Evolutionary conservation across 1,284 basidiomycete genomes (phyloP), one percentile per base, ranked within the genome.

Genomic region (Ustanciosporium gigantosporum): DNA sequence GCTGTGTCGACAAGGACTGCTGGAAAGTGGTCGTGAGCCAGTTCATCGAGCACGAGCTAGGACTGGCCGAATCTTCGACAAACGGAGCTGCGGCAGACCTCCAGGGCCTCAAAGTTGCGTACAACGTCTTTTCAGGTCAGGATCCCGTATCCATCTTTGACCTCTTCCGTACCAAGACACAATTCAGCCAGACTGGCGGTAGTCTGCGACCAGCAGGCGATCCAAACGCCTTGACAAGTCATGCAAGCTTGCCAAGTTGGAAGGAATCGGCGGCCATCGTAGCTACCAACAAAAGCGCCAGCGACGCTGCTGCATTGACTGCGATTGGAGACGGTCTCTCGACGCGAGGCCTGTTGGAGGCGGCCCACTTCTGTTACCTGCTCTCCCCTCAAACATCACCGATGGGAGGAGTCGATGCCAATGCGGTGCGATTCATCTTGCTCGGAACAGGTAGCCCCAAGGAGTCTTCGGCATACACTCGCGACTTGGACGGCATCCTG

Each of bases 21-120:
- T 97, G 92, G 91, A 89, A 88, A 74, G 89, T 92, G 56, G 88
- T 88, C 5, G 90, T 94, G 0, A 84, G 83, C 29, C 88, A 92
- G 56, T 98, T 98, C 73, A 80, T 94, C 29, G 84, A 84, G 31
- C 83, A 85, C 19, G 95, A 97, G 75, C 81, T 98, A 6, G 52
- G 52, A 15, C 49, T 59, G 6, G 51, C 41, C 21, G 62, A 57
- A 17, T 16, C 43, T 19, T 27, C 53, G 25, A 45, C 55, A 14
- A 17, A 17, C 11, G 37, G 43, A 25, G 46, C 43, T 5, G 44
- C 50, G 15, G 49, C 53, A 6, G 70, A 73, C 39, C 51, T 68
- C 37, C 67, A 71, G 25, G 68, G 70, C 5, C 58, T 76, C 44
- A 70, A 73, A 51, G 67, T 75, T 7, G 73, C 70, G 11, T 76